Evolutionary conservation across 192 early-diverging fungal species (phyloP).

Genomic region (Linnemannia zychae): DNA sequence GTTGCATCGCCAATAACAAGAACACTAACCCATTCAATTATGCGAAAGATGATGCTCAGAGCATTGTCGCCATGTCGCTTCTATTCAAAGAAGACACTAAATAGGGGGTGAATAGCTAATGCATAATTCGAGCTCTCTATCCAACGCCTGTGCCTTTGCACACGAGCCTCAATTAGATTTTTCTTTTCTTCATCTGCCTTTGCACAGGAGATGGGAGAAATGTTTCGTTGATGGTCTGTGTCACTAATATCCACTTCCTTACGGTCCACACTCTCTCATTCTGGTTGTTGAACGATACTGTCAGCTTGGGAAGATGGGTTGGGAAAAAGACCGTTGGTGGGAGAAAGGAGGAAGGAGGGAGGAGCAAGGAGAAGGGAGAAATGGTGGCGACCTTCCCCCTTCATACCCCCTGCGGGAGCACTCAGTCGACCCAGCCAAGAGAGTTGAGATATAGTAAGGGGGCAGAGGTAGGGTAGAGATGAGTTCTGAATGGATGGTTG

Average conservation of each 20-base stretch:
- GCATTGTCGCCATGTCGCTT: neutral
- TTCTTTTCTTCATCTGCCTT: neutral
- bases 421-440: neutral
- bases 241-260: neutral
- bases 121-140: neutral
- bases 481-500: neutral
- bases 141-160: neutral
- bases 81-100: neutral
- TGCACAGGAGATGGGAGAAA: neutral
- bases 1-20: no score
- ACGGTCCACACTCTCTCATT: neutral
- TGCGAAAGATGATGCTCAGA: no score
- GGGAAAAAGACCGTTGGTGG: no score
- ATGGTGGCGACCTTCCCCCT: no score
- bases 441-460: neutral
- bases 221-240: neutral
- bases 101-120: neutral
- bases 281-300: no score
- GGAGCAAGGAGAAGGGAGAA: no score
- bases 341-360: no score
- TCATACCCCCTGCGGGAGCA: neutral
- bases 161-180: neutral
- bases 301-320: no score
- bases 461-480: neutral
- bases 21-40: no score